Evolutionary conservation across 768 basidiomycete species (phyloP).

Genomic region (Hydnomerulius pinastri): DNA sequence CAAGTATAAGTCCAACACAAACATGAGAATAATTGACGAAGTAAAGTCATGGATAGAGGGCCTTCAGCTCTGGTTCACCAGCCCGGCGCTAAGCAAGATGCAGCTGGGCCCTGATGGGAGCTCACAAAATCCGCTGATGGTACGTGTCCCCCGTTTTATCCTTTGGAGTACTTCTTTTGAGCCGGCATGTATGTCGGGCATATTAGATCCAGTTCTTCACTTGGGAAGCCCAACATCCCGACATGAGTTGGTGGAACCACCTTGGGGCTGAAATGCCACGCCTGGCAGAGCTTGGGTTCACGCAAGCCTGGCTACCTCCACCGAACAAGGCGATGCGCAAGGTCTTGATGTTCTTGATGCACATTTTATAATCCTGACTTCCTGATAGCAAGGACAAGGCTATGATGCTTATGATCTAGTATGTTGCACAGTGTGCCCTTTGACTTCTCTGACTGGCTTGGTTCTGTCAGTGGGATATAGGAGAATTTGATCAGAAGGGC

Average conservation of each 20-base stretch:
- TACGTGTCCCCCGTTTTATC: constrained; percentile 31
- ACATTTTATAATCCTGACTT: constrained; percentile 8
- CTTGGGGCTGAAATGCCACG: constrained; percentile 64
- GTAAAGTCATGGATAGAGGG: constrained; percentile 24
- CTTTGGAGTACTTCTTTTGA: not conserved
- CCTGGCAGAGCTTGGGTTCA: constrained; percentile 69
- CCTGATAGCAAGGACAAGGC: constrained; percentile 62
- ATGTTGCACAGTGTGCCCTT: constrained; percentile 13
- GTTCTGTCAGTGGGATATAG: constrained; percentile 73
- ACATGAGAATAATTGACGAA: constrained; percentile 10
- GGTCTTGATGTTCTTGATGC: constrained; percentile 32
- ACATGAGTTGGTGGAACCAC: constrained; percentile 80
- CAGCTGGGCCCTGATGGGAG: constrained; percentile 52
- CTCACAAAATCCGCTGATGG: constrained; percentile 67
- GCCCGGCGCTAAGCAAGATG: constrained; percentile 59
- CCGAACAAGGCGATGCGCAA: constrained; percentile 74
- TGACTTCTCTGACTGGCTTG: not conserved
- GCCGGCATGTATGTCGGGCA: not conserved
- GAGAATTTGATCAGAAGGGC: constrained; percentile 82
- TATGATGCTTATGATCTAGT: constrained; percentile 90
- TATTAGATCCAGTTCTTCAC: constrained; percentile 80
- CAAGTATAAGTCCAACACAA: not conserved
- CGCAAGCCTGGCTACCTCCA: constrained; percentile 83
- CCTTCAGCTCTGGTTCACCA: constrained; percentile 18
- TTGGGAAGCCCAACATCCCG: constrained; percentile 63